Base-by-base conservation (phyloP, 2,329 filamentous ascomycete genomes). In the Stagonosporopsis vannaccii region DNA sequence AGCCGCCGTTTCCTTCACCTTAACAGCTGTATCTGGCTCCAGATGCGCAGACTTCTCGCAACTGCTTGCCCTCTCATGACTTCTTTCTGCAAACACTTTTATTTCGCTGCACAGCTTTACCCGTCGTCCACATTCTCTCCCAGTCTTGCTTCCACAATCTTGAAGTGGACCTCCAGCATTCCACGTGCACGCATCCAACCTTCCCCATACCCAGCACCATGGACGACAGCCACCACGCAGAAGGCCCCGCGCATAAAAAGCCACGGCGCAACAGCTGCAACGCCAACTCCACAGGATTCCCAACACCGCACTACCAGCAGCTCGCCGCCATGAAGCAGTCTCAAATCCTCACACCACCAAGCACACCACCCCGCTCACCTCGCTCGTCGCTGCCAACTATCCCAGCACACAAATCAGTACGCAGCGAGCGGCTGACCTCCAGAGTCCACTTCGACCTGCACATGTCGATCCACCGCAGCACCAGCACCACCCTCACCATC, bases 401-500 rank as follows among this genome's bases (percentile, higher is more conserved):
- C 3, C 19, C 52, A 7, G 12, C 9, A 0, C 46, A 22, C 13
- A 50, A 23, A 1, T 9, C 37, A 3, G n/a, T 23, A 9, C 42
- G n/a, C 22, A 37, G 37, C 3, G 47, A 48, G 1, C 20, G 32
- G 3, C 9, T 4, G 6, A 8, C 39, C n/a, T 17, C 25, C 25
- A 37, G 33, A 23, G 48, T 52, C 7, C 19, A 62, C 48, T 58
- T 58, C 23, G 56, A 58, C 9, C 46, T 64, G n/a, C 60, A 69
- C 37, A 40, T 26, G 36, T 51, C 57, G 3, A 51, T 65, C 35
- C 61, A 63, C 23, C 67, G 67, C n/a, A 71, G 62, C 49, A 66
- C 61, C 1, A 70, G 60, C 40, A 55, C 71, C 1, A 66, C 65
- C 50, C 50, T 68, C 1, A 66, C 66, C 50, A 51, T 70, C n/a